phyloP scores from a whole-genome alignment of 306 rosid species.

The Acacia acuminata region DNA sequence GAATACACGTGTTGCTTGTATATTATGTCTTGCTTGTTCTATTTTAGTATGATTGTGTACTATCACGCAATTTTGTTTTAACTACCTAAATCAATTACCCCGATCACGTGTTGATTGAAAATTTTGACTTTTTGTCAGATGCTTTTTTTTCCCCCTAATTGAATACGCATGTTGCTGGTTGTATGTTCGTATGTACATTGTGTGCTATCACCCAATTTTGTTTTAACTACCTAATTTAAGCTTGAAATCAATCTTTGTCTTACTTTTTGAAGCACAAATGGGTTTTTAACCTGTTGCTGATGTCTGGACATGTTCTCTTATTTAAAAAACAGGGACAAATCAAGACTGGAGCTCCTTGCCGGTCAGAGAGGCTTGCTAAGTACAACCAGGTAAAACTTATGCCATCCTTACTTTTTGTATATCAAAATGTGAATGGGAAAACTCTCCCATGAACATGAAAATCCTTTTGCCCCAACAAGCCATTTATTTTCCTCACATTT shows the following conservation, averaged over 20 bases:
- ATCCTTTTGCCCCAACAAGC: neutral
- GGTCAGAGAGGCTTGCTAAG: constrained; percentile 98
- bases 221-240: neutral
- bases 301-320: neutral
- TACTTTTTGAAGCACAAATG: neutral
- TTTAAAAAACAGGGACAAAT: constrained; percentile 79
- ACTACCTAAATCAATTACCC: no score
- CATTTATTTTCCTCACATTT: no score
- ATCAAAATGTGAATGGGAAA: neutral
- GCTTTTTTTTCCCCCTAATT: no score
- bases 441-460: neutral
- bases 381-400: constrained; percentile 72
- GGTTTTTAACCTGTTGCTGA: neutral
- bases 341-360: constrained; percentile 98
- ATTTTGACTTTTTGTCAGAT: no score
- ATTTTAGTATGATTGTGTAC: neutral
- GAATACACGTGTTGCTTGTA: neutral
- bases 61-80: neutral
- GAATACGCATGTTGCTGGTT: no score
- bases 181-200: neutral
- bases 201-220: neutral
- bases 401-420: neutral
- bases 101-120: no score
- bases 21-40: neutral
- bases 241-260: neutral